These are phyloP conservation scores for Trematosphaeria pertusa DNA, from an alignment of 2,329 filamentous ascomycete species.

Conservation along the genomic window DNA sequence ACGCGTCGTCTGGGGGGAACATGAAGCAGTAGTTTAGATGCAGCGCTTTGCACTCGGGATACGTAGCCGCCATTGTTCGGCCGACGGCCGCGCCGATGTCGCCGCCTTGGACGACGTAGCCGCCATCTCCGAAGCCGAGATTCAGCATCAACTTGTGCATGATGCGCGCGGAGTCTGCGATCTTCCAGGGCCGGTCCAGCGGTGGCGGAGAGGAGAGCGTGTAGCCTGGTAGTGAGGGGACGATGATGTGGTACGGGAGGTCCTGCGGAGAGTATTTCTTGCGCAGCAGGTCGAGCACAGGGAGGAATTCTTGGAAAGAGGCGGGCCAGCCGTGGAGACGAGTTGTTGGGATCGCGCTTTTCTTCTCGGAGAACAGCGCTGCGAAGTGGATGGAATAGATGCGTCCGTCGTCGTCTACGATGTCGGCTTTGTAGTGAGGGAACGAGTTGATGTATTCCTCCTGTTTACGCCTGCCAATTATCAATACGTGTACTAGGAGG, in stretches of 20 bases:
- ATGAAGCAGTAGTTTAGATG: slow-evolving; percentile 42
- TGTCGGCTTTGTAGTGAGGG: slow-evolving; percentile 56
- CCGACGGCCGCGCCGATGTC: slow-evolving; percentile 60
- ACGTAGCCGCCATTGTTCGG: slow-evolving; percentile 51
- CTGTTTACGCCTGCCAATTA: slow-evolving; percentile 40
- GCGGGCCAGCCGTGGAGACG: slow-evolving; percentile 65
- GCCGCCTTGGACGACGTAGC: slow-evolving; percentile 65
- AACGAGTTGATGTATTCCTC: slow-evolving; percentile 57
- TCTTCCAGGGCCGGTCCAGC: slow-evolving; percentile 52
- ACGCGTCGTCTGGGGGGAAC: slow-evolving; percentile 22
- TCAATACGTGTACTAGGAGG: neutral
- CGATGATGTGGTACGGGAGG: slow-evolving; percentile 65
- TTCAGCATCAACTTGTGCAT: slow-evolving; percentile 61
- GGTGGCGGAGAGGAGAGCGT: slow-evolving; percentile 59
- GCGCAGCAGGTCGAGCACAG: slow-evolving; percentile 55
- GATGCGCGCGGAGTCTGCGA: slow-evolving; percentile 51
- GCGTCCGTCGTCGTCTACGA: slow-evolving; percentile 50
- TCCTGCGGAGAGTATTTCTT: slow-evolving; percentile 57
- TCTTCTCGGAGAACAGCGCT: slow-evolving; percentile 60
- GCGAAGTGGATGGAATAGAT: slow-evolving; percentile 59
- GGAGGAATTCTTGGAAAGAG: slow-evolving; percentile 63
- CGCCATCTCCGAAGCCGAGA: slow-evolving; percentile 57
- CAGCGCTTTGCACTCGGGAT: slow-evolving; percentile 57
- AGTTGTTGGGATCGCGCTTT: slow-evolving; percentile 59
- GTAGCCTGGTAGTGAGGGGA: slow-evolving; percentile 64